phyloP scores from a whole-genome alignment of 306 rosid species.

The Trichosanthes truncata region DNA sequence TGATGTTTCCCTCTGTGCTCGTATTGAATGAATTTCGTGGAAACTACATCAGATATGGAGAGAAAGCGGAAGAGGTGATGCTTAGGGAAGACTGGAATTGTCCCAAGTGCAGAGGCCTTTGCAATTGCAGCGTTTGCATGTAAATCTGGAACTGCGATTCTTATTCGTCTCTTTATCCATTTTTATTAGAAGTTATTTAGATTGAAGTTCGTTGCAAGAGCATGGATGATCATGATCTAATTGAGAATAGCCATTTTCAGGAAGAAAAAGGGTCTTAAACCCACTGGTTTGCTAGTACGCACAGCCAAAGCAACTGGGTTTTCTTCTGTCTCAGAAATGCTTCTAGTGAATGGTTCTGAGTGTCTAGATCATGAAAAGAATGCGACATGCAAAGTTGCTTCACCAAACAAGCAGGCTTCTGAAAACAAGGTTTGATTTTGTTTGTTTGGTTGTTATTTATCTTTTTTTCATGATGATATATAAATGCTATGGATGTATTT shows the following conservation, averaged over 20 bases:
- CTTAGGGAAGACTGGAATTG: slow-evolving; percentile 44
- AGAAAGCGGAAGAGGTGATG: slow-evolving; percentile 38
- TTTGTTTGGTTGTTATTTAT: background rate
- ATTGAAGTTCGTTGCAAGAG: background rate
- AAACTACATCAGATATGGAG: slow-evolving; percentile 53
- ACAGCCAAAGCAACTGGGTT: slow-evolving; percentile 52
- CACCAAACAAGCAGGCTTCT: slow-evolving; percentile 10
- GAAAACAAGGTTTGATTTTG: slow-evolving; percentile 19
- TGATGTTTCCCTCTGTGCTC: background rate
- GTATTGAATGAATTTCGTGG: background rate
- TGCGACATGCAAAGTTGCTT: background rate
- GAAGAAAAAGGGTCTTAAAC: slow-evolving; percentile 54
- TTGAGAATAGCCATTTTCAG: slow-evolving; percentile 20
- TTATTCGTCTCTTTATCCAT: background rate
- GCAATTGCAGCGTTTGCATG: slow-evolving; percentile 83
- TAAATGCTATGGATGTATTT: background rate
- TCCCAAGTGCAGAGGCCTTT: slow-evolving; percentile 62
- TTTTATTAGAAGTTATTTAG: background rate
- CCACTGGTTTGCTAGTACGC: slow-evolving; percentile 45
- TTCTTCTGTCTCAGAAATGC: slow-evolving; percentile 52
- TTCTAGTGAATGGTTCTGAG: slow-evolving; percentile 16
- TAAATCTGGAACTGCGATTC: slow-evolving; percentile 14
- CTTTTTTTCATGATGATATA: background rate
- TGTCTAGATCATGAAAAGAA: slow-evolving; percentile 16
- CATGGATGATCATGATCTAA: slow-evolving; percentile 9